phyloP scores from a whole-genome alignment of 2,329 filamentous ascomycete species.

The Thielaviopsis cerberus region DNA sequence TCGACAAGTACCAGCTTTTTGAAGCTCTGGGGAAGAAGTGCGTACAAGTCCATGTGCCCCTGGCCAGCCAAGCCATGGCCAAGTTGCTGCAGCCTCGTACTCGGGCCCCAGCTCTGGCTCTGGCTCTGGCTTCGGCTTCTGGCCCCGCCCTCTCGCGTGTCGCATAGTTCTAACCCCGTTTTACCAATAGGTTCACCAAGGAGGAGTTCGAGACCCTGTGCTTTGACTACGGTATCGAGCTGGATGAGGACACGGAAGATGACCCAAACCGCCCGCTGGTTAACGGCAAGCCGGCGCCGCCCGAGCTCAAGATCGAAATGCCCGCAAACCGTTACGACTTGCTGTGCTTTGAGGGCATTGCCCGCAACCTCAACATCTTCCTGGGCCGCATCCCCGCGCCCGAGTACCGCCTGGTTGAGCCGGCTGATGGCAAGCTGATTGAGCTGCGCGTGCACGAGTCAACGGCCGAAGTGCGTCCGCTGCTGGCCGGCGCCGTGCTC shows the following conservation, averaged over 20 bases:
- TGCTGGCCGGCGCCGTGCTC: conserved; percentile 75
- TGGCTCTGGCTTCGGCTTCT: conserved; percentile 8
- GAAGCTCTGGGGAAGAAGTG: conserved; percentile 78
- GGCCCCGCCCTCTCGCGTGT: conserved; percentile 11
- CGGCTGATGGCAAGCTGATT: conserved; percentile 54
- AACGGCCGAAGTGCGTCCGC: conserved; percentile 64
- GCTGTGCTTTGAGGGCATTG: conserved; percentile 93
- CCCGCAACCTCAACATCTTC: conserved; percentile 92
- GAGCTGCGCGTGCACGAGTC: conserved; percentile 61
- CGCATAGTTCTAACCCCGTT: conserved; percentile 13
- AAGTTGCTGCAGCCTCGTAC: neutral
- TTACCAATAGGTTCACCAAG: conserved; percentile 52
- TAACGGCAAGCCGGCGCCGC: conserved; percentile 65
- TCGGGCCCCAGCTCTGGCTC: neutral
- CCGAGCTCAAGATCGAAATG: conserved; percentile 95
- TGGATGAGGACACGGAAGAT: conserved; percentile 85
- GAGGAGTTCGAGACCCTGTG: conserved; percentile 93
- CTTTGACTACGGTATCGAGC: conserved; percentile 95
- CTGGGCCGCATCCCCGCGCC: conserved; percentile 56
- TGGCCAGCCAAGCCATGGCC: too few species aligned
- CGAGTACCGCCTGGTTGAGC: conserved; percentile 58
- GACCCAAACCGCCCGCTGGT: conserved; percentile 48
- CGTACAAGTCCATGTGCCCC: conserved; percentile 14
- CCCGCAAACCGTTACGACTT: conserved; percentile 88
- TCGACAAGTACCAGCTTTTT: conserved; percentile 92